Percentiles rank a stretch among this genome's conserved stretches.
Conservation (phyloP, 306 rosid genomes). For the Psophocarpus tetragonolobus region DNA sequence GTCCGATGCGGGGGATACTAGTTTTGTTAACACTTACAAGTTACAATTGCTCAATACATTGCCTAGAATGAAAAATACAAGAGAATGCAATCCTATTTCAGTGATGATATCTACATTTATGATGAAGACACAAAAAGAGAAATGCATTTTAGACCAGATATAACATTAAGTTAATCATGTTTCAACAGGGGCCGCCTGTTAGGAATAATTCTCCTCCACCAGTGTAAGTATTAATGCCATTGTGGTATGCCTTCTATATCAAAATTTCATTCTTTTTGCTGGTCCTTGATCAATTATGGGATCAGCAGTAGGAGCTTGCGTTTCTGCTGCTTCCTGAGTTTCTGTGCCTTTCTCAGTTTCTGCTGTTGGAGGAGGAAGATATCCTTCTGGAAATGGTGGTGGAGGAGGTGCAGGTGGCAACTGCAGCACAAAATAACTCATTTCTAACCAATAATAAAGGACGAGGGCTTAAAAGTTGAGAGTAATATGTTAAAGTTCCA, state of each 20-base stretch:
- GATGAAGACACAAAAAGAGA: conserved; percentile 4
- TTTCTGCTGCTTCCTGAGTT: conserved; percentile 64
- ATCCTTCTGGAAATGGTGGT: conserved; percentile 92
- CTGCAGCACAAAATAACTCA: conserved; percentile 44
- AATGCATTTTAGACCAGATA: conserved; percentile 1
- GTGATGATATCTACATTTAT: conserved; percentile 27
- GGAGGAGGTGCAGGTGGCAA: conserved; percentile 86
- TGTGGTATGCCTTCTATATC: conserved; percentile 22
- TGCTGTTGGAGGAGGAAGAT: conserved; percentile 52
- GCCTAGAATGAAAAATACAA: conserved; percentile 17
- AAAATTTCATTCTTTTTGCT: conserved; percentile 78
- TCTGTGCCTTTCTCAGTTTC: conserved; percentile 72
- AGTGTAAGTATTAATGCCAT: not conserved
- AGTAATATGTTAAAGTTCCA: not conserved
- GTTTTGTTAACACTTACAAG: not conserved
- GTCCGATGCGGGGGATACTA: not conserved
- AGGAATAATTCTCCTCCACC: conserved; percentile 7
- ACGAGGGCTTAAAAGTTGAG: not conserved
- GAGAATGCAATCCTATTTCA: not conserved
- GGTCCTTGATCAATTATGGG: conserved; percentile 94
- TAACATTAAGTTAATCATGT: not conserved
- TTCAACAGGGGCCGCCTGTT: not conserved
- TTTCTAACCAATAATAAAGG: conserved; percentile 4
- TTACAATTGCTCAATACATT: not conserved
- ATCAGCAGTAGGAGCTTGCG: conserved; percentile 67